Evolutionary conservation across 164 flowering plant species (phyloP).

Genomic region (Pachysandra terminalis): DNA sequence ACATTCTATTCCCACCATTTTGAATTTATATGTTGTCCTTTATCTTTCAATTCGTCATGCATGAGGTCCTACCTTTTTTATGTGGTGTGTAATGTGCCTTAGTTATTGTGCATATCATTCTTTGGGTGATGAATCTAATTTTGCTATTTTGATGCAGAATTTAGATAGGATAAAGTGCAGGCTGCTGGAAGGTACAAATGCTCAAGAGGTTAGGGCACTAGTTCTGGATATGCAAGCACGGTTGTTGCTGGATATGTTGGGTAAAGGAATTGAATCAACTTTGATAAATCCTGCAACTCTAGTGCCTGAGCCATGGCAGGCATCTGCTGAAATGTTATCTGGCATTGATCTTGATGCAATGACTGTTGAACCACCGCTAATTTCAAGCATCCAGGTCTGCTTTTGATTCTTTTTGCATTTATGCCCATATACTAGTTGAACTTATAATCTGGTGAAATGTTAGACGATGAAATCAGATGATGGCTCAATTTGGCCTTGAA

Average conservation of each 20-base stretch:
- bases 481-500: not conserved
- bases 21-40: too few relatives aligned
- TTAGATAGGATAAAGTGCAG: constrained; percentile 96
- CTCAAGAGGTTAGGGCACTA: constrained; percentile 98
- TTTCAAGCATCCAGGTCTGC: constrained; percentile 76
- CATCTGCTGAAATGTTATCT: constrained; percentile 68
- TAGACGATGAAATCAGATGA: not conserved
- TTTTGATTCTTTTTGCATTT: constrained; percentile 4
- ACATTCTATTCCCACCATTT: too few relatives aligned
- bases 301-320: constrained; percentile 92
- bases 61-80: too few relatives aligned
- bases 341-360: constrained; percentile 78
- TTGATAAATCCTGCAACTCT: constrained; percentile 84
- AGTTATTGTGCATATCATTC: not conserved
- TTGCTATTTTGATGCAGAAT: constrained; percentile 46
- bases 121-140: not conserved
- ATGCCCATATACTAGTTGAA: not conserved
- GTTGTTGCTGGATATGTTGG: constrained; percentile 93
- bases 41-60: too few relatives aligned
- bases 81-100: not conserved
- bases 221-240: constrained; percentile 99
- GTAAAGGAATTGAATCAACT: constrained; percentile 98
- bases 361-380: constrained; percentile 92
- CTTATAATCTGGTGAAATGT: not conserved
- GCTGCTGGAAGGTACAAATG: constrained; percentile 92